Conservation (phyloP, 352 stramenopile species). For the Pythium coloratum region DNA sequence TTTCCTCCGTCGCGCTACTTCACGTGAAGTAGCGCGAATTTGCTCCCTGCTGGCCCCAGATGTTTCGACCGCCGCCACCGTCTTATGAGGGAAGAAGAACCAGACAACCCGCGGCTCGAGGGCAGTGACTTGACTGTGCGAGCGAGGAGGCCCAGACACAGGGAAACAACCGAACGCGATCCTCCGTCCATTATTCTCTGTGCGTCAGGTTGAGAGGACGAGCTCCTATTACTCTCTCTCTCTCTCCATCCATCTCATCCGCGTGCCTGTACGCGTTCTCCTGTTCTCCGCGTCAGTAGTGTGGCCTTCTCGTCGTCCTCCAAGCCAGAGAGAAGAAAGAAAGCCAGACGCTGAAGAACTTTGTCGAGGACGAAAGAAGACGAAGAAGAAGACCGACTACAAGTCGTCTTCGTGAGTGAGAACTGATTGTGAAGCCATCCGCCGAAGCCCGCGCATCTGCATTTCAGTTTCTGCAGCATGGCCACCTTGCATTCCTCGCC, state of each 20-base stretch:
- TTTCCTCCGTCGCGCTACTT: slow-evolving; percentile 11
- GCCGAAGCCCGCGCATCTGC: neutral
- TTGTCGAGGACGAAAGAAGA: neutral
- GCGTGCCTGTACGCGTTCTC: neutral
- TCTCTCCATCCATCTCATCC: neutral
- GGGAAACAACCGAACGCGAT: slow-evolving; percentile 9
- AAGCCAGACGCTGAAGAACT: neutral
- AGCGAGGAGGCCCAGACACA: slow-evolving; percentile 1
- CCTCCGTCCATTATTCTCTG: slow-evolving; percentile 12
- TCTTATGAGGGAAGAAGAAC: slow-evolving; percentile 24
- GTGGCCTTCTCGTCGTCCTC: neutral
- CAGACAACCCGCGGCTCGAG: slow-evolving; percentile 15
- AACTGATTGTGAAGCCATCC: neutral
- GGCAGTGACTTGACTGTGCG: slow-evolving; percentile 12
- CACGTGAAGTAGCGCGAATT: slow-evolving; percentile 18
- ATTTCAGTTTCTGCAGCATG: slow-evolving; percentile 5
- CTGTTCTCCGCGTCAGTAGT: neutral
- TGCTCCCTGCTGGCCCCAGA: slow-evolving; percentile 5
- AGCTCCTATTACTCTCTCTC: neutral
- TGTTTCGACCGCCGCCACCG: slow-evolving; percentile 11
- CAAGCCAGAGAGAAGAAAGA: neutral
- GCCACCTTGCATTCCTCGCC: slow-evolving; percentile 22
- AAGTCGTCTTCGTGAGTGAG: neutral
- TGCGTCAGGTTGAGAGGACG: slow-evolving; percentile 17
- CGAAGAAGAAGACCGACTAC: neutral